Evolutionary conservation across 768 basidiomycete species (phyloP), one percentile per base, ranked within the genome.

Genomic region (Lactifluus pinguis): DNA sequence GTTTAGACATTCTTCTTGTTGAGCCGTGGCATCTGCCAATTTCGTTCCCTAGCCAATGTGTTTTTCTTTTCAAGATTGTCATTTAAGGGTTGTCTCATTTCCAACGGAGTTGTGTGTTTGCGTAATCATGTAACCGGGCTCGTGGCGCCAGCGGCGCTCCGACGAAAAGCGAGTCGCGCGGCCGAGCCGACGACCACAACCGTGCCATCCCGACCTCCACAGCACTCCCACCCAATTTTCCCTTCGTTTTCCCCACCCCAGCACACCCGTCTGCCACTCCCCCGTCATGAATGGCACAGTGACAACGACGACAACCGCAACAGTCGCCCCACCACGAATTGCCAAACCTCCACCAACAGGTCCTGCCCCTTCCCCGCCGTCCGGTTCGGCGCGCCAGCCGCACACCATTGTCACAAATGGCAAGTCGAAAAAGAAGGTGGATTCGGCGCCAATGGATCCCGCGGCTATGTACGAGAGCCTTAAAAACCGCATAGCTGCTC

Each of bases 381-480:
- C 56, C 39, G 52, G 51, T 11, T 83, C 84, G 60, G 80, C 83
- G 38, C 86, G 85, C 59, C 75, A 76, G 56, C 76, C 80, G 50
- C 77, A 80, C 45, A 41, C 56, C 4, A 41, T 60, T 13, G 29
- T 38, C 38, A 17, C 52, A 38, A 63, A 62, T 21, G 60, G 60
- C 47, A 72, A 73, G 59, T 66, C 68, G 21, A 92, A 89, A 83
- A 87, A 85, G 77, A 87, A 86, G 73, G 79, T 76, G 66, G 87
- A 86, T 63, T 74, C 77, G 59, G 70, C 77, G 7, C 85, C 84
- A 21, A 81, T 89, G 57, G 91, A 94, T 75, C 89, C 90, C 56
- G 86, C 84, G 2, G 80, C 83, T 45, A 89, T 93, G 87, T 92
- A 92, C 71, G 91, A 92, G 72, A 88, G 84, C 57, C 77, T 94